Evolutionary conservation across 2,329 filamentous ascomycete genomes (phyloP).

Genomic region (Trichoderma guizhouense): DNA sequence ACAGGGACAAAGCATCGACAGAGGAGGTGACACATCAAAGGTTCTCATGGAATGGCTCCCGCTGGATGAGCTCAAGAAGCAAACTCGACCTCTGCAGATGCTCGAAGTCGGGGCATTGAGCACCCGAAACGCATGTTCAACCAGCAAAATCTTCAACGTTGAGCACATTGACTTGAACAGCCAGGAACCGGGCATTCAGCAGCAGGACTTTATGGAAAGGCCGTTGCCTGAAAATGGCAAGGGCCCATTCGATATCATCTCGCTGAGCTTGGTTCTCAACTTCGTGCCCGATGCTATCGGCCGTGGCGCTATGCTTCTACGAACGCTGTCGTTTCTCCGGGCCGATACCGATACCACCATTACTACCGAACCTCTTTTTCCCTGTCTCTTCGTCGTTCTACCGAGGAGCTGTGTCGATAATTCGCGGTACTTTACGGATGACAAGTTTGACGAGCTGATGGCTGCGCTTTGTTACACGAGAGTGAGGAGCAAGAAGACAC

Average conservation of each 20-base stretch:
- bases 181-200: conserved; percentile 72
- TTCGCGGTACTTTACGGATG: conserved; percentile 81
- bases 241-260: conserved; percentile 83
- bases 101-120: conserved; percentile 89
- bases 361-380: conserved; percentile 44
- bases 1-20: conserved; percentile 62
- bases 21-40: conserved; percentile 64
- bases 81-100: conserved; percentile 51
- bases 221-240: conserved; percentile 61
- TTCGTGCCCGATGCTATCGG: conserved; percentile 76
- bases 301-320: conserved; percentile 80
- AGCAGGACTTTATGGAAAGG: conserved; percentile 92
- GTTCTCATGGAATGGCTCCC: conserved; percentile 62
- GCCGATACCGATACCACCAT: conserved; percentile 18
- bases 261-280: conserved; percentile 88
- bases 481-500: conserved; percentile 66
- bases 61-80: conserved; percentile 27
- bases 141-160: conserved; percentile 66
- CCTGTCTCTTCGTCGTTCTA: conserved; percentile 81
- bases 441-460: conserved; percentile 70
- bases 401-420: conserved; percentile 86
- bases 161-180: conserved; percentile 88
- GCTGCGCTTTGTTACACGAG: conserved; percentile 67
- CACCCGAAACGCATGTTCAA: conserved; percentile 78
- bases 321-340: conserved; percentile 68